Percentiles rank a stretch among this genome's conserved stretches.
phyloP scores from a whole-genome alignment of 2,329 filamentous ascomycete genomes.

The Trichophyton mentagrophytes region DNA sequence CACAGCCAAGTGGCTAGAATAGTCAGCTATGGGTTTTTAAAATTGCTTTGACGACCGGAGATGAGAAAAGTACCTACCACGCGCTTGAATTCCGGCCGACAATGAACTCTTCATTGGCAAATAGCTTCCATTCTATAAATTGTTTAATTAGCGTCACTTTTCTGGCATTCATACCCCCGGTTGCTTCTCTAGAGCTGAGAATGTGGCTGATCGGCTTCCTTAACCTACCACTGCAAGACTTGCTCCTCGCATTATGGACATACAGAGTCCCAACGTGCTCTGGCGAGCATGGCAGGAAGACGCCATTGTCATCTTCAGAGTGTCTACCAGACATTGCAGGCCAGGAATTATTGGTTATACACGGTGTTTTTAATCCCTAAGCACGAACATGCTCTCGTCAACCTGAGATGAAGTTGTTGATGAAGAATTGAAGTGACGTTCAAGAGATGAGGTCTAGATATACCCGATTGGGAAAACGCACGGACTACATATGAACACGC shows the following conservation, averaged over 20 bases:
- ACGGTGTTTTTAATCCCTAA: background rate
- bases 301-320: background rate
- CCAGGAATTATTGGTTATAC: background rate
- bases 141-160: background rate
- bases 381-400: too few species aligned
- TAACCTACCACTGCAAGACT: conserved; percentile 1
- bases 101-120: conserved; percentile 11
- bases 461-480: background rate
- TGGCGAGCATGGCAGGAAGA: background rate
- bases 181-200: background rate
- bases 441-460: background rate
- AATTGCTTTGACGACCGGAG: background rate
- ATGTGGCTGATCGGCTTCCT: background rate
- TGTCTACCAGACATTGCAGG: background rate
- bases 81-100: conserved; percentile 12
- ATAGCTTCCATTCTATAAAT: conserved; percentile 8
- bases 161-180: background rate
- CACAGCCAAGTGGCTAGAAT: conserved; percentile 19
- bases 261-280: conserved; percentile 10
- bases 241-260: conserved; percentile 4
- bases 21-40: background rate
- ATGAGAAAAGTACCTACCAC: conserved; percentile 9
- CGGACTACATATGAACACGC: background rate
- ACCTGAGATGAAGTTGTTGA: background rate
- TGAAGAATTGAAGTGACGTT: background rate